Evolutionary conservation across 2,329 filamentous ascomycete species (phyloP).

Genomic region (Nemania abortiva): DNA sequence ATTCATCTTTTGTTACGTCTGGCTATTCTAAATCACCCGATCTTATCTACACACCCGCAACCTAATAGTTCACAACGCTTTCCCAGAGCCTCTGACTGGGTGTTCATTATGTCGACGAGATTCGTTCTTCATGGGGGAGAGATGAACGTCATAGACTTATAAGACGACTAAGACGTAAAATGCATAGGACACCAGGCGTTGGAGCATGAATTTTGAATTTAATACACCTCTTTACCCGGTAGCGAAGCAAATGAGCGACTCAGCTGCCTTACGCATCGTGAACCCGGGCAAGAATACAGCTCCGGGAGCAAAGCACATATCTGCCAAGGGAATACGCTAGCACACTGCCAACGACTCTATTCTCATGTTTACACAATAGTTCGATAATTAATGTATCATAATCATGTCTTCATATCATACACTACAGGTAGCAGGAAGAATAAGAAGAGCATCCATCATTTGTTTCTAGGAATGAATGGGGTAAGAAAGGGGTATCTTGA

Average conservation of each 20-base stretch:
- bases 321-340: constrained; percentile 8
- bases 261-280: constrained; percentile 1
- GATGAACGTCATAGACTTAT: constrained; percentile 27
- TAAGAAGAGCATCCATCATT: neutral
- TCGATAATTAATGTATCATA: constrained; percentile 51
- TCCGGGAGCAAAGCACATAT: constrained; percentile 27
- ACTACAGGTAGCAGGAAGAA: constrained; percentile 37
- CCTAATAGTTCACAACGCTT: neutral
- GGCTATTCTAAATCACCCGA: constrained; percentile 74
- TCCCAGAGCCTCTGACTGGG: neutral
- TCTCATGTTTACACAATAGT: constrained; percentile 25
- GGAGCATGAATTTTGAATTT: constrained; percentile 29
- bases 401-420: constrained; percentile 45
- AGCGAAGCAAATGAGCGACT: constrained; percentile 18
- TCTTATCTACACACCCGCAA: neutral
- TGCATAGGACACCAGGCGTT: constrained; percentile 36
- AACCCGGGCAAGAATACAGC: neutral
- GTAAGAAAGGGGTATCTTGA: constrained; percentile 42
- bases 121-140: neutral
- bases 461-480: constrained; percentile 23
- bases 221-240: constrained; percentile 4
- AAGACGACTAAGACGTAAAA: constrained; percentile 18
- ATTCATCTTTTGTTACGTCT: constrained; percentile 90
- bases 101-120: constrained; percentile 7
- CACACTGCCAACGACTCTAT: neutral